Conservation (phyloP, 2,329 filamentous ascomycete species). For the Sphaerostilbella broomeana region DNA sequence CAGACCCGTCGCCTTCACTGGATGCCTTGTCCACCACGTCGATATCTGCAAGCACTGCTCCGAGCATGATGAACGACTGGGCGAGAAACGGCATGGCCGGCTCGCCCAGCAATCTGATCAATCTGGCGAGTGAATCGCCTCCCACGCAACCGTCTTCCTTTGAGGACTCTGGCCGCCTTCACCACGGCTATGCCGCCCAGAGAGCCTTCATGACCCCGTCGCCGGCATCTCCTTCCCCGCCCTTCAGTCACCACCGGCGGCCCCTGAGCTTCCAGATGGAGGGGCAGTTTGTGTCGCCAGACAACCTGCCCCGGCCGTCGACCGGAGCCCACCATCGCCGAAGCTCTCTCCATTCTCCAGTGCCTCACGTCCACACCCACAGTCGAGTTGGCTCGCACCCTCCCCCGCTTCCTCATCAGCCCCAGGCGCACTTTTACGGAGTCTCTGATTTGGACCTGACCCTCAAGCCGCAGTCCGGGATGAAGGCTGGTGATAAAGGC, state of each 20-base stretch:
- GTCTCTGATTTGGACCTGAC: constrained; percentile 70
- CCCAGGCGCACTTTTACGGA: constrained; percentile 71
- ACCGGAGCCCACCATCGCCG: constrained; percentile 30
- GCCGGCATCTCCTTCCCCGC: constrained; percentile 36
- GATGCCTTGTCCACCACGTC: constrained; percentile 43
- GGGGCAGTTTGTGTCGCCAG: constrained; percentile 35
- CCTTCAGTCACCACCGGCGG: constrained; percentile 31
- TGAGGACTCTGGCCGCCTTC: constrained; percentile 38
- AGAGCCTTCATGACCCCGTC: constrained; percentile 39
- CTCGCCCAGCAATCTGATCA: constrained; percentile 49
- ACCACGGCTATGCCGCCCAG: constrained; percentile 41
- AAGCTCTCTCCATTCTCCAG: constrained; percentile 42
- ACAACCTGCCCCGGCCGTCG: constrained; percentile 32
- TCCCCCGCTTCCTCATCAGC: constrained; percentile 65
- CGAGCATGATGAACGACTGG: constrained; percentile 43
- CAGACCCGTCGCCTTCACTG: constrained; percentile 39
- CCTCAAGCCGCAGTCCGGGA: constrained; percentile 45
- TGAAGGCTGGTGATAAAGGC: constrained; percentile 60
- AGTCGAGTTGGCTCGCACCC: constrained; percentile 40
- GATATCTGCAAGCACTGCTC: constrained; percentile 42
- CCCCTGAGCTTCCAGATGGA: constrained; percentile 52
- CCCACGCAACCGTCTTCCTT: constrained; percentile 48
- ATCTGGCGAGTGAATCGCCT: constrained; percentile 45
- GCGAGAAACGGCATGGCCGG: constrained; percentile 37
- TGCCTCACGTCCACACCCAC: constrained; percentile 33